Evolutionary conservation across 2,329 filamentous ascomycete genomes (phyloP), one percentile per base, ranked within the genome.

Genomic region (Xylogone sp.): DNA sequence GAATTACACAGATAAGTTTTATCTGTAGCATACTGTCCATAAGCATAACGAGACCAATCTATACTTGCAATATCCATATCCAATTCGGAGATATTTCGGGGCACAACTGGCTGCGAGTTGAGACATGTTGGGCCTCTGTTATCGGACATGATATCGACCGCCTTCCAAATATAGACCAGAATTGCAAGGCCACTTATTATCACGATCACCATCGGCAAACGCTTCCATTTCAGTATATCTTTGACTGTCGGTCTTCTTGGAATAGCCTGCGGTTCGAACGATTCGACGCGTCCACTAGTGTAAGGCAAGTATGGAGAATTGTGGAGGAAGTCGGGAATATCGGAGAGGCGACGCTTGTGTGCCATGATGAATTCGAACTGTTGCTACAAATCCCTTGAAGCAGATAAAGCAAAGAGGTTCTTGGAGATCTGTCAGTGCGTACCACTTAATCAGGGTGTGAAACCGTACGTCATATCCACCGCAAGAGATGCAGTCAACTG

Each of bases 21-120:
- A n/a, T 71, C 64, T 1, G 76, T 79, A 27, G 71, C 75, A 61
- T 79, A 79, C 57, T 76, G 74, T 1, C 71, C 69, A 53, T 79
- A 78, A 1, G 76, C 76, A 48, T 71, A 77, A 46, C 61, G 63
- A 1, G 66, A 68, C 74, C 73, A 76, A 59, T 76, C 62, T 21
- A 71, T 56, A 8, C 65, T 18, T 6, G 5, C 34, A 7, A 5
- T 18, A 39, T 39, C 34, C n/a, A 16, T 39, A 39, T 16, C 13
- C 5, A 18, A 18, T 7, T 39, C 34, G 12, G n/a, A 18, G n/a
- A 18, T 39, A 16, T 39, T 39, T 7, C n/a, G 34, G 13, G 34
- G 12, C 5, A 16, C 13, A 5, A 39, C 34, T 4, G n/a, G 10
- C 13, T 39, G 12, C n/a, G 34, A 39, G 13, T 13, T 39, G 34